Percentiles rank a stretch among this genome's conserved stretches.
Conservation (phyloP, 2,329 filamentous ascomycete genomes). For the Phialophora chinensis region DNA sequence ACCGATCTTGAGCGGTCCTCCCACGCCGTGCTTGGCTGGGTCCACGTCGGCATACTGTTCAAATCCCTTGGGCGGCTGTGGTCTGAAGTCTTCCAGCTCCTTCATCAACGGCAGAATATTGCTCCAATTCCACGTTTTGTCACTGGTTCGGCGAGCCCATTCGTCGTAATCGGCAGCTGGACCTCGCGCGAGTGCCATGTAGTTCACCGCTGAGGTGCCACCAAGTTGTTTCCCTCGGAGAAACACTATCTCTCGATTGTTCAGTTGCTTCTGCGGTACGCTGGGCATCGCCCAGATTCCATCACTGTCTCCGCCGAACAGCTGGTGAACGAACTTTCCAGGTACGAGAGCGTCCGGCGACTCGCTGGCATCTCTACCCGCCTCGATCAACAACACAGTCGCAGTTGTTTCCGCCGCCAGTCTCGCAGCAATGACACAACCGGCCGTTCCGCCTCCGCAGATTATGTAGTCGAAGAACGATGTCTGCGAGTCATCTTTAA, state of each 20-base stretch:
- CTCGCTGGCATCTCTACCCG: slow-evolving; percentile 12
- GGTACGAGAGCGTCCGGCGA: slow-evolving; percentile 12
- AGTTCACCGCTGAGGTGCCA: slow-evolving; percentile 43
- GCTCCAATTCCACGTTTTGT: slow-evolving; percentile 40
- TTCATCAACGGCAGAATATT: slow-evolving; percentile 38
- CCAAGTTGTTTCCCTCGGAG: slow-evolving; percentile 43
- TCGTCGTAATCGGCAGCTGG: slow-evolving; percentile 42
- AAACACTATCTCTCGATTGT: slow-evolving; percentile 10
- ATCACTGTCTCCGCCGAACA: slow-evolving; percentile 9
- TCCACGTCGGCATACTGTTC: slow-evolving; percentile 55
- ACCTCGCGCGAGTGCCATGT: slow-evolving; percentile 39
- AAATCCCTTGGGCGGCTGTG: slow-evolving; percentile 5
- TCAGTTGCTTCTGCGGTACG: slow-evolving; percentile 13
- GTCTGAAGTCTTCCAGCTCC: slow-evolving; percentile 38
- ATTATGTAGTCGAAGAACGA: slow-evolving; percentile 25
- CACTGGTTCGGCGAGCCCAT: slow-evolving; percentile 41
- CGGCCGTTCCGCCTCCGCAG: slow-evolving; percentile 26
- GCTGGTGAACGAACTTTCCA: slow-evolving; percentile 19
- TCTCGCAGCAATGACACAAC: slow-evolving; percentile 19
- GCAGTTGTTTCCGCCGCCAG: slow-evolving; percentile 9
- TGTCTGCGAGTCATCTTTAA: neutral
- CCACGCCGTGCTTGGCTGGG: slow-evolving; percentile 54
- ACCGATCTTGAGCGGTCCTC: slow-evolving; percentile 56
- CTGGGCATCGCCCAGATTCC: slow-evolving; percentile 22
- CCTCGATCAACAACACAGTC: slow-evolving; percentile 18